phyloP scores from a whole-genome alignment of 2,329 filamentous ascomycete genomes.

The Cephalotrichum gorgonifer region DNA sequence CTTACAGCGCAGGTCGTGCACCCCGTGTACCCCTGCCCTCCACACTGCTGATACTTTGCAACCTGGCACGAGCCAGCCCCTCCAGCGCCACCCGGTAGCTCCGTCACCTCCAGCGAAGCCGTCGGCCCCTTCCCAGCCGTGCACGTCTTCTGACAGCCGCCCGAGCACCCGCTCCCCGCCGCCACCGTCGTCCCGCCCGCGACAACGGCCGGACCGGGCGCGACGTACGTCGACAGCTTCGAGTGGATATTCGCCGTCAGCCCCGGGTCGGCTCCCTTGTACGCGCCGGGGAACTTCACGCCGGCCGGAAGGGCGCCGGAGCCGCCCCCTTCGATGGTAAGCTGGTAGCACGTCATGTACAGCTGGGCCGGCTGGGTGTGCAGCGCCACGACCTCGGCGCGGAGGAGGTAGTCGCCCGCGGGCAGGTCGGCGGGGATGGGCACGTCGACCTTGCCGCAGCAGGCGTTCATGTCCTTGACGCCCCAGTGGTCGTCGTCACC shows the following conservation, averaged over 20 bases:
- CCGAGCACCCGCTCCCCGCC: conserved; percentile 24
- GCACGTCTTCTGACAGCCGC: conserved; percentile 28
- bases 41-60: conserved; percentile 25
- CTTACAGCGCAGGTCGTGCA: conserved; percentile 28
- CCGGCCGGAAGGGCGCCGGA: conserved; percentile 18
- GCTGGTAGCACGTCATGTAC: conserved; percentile 28
- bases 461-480: conserved; percentile 26
- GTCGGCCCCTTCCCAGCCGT: conserved; percentile 18
- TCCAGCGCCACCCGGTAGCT: conserved; percentile 7
- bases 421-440: conserved; percentile 20
- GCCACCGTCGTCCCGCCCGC: conserved; percentile 24
- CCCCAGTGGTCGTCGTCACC: conserved; percentile 35
- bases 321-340: conserved; percentile 15
- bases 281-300: conserved; percentile 31
- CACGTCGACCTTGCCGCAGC: conserved; percentile 31
- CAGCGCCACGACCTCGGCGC: conserved; percentile 37
- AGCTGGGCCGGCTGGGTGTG: conserved; percentile 30
- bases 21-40: conserved; percentile 27
- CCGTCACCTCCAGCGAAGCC: not conserved
- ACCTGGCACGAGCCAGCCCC: conserved; percentile 19
- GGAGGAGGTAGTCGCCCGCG: conserved; percentile 31
- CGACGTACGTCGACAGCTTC: conserved; percentile 24
- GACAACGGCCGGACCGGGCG: conserved; percentile 30
- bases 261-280: conserved; percentile 30
- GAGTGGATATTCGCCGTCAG: conserved; percentile 37